A percentile compares a stretch with the other conserved stretches of the same genome.
Evolutionary conservation across 768 basidiomycete genomes (phyloP).

Genomic region (Boletus rubescentipes): DNA sequence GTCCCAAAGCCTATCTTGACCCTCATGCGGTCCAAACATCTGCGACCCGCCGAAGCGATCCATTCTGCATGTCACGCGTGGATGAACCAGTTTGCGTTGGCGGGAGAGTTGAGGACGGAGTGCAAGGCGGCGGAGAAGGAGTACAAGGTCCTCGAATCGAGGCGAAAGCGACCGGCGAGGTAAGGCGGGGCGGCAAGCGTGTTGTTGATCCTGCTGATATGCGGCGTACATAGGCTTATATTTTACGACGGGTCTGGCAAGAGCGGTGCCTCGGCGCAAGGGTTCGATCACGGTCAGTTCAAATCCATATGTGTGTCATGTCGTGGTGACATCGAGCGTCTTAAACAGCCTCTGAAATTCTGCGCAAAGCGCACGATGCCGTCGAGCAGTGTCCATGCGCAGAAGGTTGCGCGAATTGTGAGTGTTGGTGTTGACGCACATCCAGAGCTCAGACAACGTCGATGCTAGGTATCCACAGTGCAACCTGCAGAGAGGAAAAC

Average conservation of each 20-base stretch:
- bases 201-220: not conserved
- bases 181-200: not conserved
- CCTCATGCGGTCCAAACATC: constrained; percentile 50
- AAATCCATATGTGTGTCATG: not conserved
- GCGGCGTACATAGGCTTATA: constrained; percentile 51
- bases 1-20: constrained; percentile 54
- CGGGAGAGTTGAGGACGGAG: constrained; percentile 73
- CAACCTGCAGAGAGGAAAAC: constrained; percentile 68
- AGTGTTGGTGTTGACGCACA: constrained; percentile 9
- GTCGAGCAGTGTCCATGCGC: constrained; percentile 65
- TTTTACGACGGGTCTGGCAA: constrained; percentile 76
- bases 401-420: constrained; percentile 72
- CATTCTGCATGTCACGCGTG: constrained; percentile 86
- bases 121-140: constrained; percentile 82
- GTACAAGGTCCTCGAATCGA: constrained; percentile 49
- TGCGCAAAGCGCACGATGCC: constrained; percentile 55
- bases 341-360: constrained; percentile 51
- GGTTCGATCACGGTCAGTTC: constrained; percentile 74
- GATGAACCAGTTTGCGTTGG: constrained; percentile 71
- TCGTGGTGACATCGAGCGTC: not conserved
- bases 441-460: not conserved
- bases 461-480: constrained; percentile 60
- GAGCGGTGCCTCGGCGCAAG: constrained; percentile 72
- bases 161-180: constrained; percentile 63
- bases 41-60: constrained; percentile 76